Evolutionary conservation across 2,329 filamentous ascomycete genomes (phyloP).

Genomic region (Xylariales sp.): DNA sequence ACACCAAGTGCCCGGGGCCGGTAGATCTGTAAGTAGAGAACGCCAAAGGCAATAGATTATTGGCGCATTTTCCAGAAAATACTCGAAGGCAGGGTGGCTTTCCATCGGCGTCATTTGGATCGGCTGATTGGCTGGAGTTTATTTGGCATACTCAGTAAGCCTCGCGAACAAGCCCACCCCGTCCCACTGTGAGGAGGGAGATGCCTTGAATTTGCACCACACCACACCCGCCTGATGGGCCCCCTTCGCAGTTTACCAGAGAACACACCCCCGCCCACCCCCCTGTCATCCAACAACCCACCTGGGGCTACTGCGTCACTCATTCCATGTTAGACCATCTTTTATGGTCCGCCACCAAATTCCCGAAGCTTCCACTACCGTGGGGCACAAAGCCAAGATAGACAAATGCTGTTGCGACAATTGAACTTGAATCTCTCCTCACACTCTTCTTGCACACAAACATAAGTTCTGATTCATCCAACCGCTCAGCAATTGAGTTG

Average conservation of each 20-base stretch:
- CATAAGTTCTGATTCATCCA: background rate
- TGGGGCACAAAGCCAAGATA: constrained; percentile 2
- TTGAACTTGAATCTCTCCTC: background rate
- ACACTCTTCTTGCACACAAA: background rate
- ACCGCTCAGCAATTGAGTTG: background rate
- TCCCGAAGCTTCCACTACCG: constrained; percentile 11
- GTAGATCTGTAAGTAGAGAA: no score
- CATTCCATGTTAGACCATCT: background rate
- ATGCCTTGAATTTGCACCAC: background rate
- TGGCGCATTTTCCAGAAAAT: constrained; percentile 4
- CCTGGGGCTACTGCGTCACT: background rate
- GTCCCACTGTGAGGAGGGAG: background rate
- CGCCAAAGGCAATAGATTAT: background rate
- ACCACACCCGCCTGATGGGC: no score
- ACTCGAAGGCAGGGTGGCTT: constrained; percentile 2
- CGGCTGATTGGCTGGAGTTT: background rate
- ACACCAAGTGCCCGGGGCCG: no score
- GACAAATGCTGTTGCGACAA: background rate
- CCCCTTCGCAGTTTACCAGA: no score
- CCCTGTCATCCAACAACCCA: background rate
- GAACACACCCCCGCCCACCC: no score
- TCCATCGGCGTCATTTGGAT: background rate
- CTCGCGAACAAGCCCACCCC: background rate
- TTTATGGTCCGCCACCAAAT: no score
- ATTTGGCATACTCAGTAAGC: background rate